A percentile compares a stretch with the other conserved stretches of the same genome.
Conservation (phyloP, 2,329 filamentous ascomycete species). For the Aspergillus ochraceus region DNA sequence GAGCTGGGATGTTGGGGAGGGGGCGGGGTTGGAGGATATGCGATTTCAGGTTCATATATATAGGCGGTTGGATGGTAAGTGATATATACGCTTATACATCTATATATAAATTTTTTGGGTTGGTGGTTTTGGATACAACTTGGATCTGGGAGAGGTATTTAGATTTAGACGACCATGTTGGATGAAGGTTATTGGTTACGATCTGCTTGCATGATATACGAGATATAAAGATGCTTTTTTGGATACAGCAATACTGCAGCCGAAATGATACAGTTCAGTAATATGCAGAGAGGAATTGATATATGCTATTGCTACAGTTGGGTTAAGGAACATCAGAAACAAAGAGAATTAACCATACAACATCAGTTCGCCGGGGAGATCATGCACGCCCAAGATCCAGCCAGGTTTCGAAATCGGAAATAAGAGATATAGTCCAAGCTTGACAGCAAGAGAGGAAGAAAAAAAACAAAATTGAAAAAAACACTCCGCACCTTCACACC, state of each 20-base stretch:
- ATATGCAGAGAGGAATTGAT: conserved; percentile 24
- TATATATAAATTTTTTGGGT: neutral
- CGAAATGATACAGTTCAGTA: neutral
- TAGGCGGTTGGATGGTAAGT: conserved; percentile 33
- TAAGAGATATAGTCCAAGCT: conserved; percentile 1
- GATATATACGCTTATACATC: neutral
- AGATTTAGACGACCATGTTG: neutral
- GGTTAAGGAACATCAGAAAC: conserved; percentile 9
- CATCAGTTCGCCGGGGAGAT: conserved; percentile 28
- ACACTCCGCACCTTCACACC: conserved; percentile 1
- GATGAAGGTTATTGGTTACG: neutral
- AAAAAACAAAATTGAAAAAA: neutral
- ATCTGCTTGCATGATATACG: conserved; percentile 2
- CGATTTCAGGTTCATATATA: conserved; percentile 91
- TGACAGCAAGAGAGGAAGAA: neutral
- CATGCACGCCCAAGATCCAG: conserved; percentile 29
- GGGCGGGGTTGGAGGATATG: conserved; percentile 89
- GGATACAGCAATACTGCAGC: neutral
- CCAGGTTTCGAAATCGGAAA: conserved; percentile 11
- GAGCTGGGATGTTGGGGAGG: conserved; percentile 81
- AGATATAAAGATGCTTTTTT: neutral
- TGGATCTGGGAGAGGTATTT: neutral
- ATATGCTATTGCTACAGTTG: conserved; percentile 30
- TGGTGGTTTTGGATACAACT: neutral
- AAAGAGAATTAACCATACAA: conserved; percentile 24